Conservation (phyloP, 2,329 filamentous ascomycete species). For the Fusarium denticulatum region DNA sequence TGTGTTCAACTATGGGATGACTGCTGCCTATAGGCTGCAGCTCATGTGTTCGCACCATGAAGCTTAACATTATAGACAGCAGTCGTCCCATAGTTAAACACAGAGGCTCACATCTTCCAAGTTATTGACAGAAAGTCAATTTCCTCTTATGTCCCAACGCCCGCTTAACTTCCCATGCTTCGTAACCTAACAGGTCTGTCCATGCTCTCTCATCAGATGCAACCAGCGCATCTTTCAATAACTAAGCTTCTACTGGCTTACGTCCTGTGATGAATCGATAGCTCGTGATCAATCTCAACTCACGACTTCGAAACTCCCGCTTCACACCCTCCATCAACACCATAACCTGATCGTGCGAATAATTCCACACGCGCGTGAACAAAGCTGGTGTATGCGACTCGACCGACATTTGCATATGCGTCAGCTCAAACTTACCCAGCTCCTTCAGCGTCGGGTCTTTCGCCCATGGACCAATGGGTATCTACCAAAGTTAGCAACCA, state of each 20-base stretch:
- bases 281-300: slow-evolving; percentile 34
- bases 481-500: slow-evolving; percentile 33
- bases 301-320: slow-evolving; percentile 51
- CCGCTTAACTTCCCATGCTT: not conserved
- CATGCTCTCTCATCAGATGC: not conserved
- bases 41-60: not conserved
- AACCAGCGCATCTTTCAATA: not conserved
- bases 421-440: slow-evolving; percentile 48
- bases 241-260: not conserved
- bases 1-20: not conserved
- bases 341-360: slow-evolving; percentile 53
- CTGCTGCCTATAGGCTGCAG: not conserved
- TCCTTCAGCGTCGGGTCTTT: slow-evolving; percentile 51
- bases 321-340: slow-evolving; percentile 60
- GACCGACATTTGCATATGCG: slow-evolving; percentile 56
- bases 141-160: not conserved
- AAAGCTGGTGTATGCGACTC: slow-evolving; percentile 54
- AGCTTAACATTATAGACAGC: not conserved
- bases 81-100: not conserved
- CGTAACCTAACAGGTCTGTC: not conserved
- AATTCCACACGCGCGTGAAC: slow-evolving; percentile 52
- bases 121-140: not conserved
- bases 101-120: not conserved
- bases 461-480: slow-evolving; percentile 53
- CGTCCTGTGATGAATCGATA: slow-evolving; percentile 37